These are phyloP conservation scores for Neurospora sp. DNA, from an alignment of 2,329 filamentous ascomycete species.

Conservation along the genomic window DNA sequence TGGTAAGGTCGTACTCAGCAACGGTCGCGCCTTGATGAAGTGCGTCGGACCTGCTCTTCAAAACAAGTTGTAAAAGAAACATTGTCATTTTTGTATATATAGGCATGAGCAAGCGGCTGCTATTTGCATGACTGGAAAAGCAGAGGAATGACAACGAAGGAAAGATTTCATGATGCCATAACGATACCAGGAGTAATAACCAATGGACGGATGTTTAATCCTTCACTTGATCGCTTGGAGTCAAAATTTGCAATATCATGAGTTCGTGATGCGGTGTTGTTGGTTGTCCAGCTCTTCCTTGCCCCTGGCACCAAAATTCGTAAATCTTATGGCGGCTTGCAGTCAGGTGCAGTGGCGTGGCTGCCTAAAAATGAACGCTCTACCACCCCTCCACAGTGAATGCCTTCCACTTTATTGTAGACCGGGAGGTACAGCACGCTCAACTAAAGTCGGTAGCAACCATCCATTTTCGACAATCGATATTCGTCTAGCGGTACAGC, in stretches of 20 bases:
- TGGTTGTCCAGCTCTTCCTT: background rate
- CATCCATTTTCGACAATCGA: background rate
- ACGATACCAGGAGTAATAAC: background rate
- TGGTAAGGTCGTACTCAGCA: constrained; percentile 78
- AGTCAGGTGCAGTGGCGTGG: background rate
- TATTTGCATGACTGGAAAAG: background rate
- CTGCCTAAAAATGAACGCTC: background rate
- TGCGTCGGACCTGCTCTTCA: constrained; percentile 38
- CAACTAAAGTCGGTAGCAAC: background rate
- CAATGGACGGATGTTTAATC: background rate
- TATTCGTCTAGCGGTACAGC: background rate
- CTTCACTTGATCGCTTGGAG: background rate
- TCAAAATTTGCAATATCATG: background rate
- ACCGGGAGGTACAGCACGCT: background rate
- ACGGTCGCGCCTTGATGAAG: constrained; percentile 73
- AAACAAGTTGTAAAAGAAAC: constrained; percentile 48
- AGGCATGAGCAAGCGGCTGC: background rate
- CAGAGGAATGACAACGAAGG: background rate
- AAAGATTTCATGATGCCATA: background rate
- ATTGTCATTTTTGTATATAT: background rate
- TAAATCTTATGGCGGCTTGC: background rate
- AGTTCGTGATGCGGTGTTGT: background rate
- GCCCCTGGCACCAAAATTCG: background rate
- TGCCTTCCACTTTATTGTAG: background rate
- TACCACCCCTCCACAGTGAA: background rate